These are phyloP conservation scores for Colletotrichum shisoi DNA, from an alignment of 2,329 filamentous ascomycete species.

Conservation along the genomic window DNA sequence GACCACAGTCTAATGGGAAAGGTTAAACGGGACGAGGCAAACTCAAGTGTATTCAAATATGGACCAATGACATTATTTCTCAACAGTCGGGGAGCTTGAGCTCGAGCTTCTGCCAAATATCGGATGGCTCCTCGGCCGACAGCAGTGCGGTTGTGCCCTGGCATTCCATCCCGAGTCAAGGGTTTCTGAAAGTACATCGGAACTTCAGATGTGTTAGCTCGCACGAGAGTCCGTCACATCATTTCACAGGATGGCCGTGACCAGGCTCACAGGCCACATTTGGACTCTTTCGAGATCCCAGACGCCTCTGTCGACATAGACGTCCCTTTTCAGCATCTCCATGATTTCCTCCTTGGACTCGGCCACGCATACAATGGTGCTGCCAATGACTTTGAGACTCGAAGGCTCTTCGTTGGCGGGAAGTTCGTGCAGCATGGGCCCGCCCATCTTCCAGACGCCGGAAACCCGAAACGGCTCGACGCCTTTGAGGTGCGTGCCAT, in stretches of 20 bases:
- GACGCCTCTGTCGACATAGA: constrained; percentile 75
- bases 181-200: constrained; percentile 53
- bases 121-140: constrained; percentile 18
- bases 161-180: constrained; percentile 35
- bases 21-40: constrained; percentile 34
- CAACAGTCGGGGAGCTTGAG: neutral
- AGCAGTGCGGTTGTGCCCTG: constrained; percentile 8
- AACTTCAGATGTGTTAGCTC: constrained; percentile 44
- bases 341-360: constrained; percentile 74
- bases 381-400: constrained; percentile 75
- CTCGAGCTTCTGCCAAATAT: constrained; percentile 24
- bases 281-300: constrained; percentile 75
- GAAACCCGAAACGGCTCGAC: constrained; percentile 61
- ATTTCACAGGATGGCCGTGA: constrained; percentile 49
- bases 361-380: constrained; percentile 72
- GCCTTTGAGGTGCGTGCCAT: constrained; percentile 61
- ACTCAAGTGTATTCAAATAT: constrained; percentile 33
- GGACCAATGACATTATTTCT: constrained; percentile 30
- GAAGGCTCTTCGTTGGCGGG: constrained; percentile 68
- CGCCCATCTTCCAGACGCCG: constrained; percentile 70
- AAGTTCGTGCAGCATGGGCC: constrained; percentile 71
- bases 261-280: neutral
- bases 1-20: constrained; percentile 28
- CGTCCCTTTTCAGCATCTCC: constrained; percentile 71
- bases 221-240: neutral